Evolutionary conservation across 495 filamentous ascomycete genomes (phyloP), one percentile per base, ranked within the genome.

Genomic region (Viridothelium virens): DNA sequence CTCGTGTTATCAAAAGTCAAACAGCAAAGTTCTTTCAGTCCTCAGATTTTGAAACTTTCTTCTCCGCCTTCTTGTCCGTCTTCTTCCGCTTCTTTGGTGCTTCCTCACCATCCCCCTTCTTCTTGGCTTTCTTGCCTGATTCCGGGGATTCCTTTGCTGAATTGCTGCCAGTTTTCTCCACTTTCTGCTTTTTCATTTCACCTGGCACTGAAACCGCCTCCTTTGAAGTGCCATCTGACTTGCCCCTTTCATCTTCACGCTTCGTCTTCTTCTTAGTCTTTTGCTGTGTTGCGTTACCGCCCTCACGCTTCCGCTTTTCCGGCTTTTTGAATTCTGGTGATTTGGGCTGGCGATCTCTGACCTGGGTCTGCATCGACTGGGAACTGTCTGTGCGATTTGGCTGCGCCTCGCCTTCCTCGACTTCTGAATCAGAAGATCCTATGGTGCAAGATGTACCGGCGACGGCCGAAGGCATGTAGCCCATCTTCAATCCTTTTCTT

Each of bases 401-500:
- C 11, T 62, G 14, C 14, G 65, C 70, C 73, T 72, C 69, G 2
- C 75, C 79, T 66, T 83, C 74, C 47, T 77, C 82, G 37, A 67
- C 68, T 18, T 73, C 71, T 3, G 78, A 80, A 68, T 76, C 77
- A 46, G 77, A 78, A 6, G 81, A 83, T 38, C 84, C 70, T 2
- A 73, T 83, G 65, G 81, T 82, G 2, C 79, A 74, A 0, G 79
- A 72, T 1, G 70, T 75, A 62, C 72, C 67, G 16, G 77, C 74
- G 70, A 82, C 83, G 38, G 83, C 83, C 11, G 82, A 78, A 10
- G 84, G 85, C 31, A 76, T 74, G 69, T 81, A 87, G 33, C 84
- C 82, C 85, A 88, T 88, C 63, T 79, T 82, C 65, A 88, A 64
- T 47, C 84, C 79, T 68, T 82, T 83, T 25, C 83, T 83, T 65